These are phyloP conservation scores for Brassica rapa DNA, from an alignment of 345 rosid genomes.

Conservation along the genomic window DNA sequence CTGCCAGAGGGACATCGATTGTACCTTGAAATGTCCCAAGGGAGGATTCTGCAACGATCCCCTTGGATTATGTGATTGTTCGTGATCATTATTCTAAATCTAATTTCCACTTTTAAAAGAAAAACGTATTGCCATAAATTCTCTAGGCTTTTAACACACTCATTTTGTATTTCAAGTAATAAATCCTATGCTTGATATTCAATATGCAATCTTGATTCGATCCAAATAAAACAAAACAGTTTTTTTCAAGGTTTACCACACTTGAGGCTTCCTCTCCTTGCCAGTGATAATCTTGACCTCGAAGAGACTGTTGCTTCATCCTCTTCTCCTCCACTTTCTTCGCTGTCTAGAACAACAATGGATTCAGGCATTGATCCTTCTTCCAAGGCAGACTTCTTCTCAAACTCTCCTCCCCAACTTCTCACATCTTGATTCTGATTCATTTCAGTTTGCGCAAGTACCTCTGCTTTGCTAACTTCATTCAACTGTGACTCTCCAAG, in stretches of 20 bases:
- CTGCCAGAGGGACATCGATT: slow-evolving; percentile 18
- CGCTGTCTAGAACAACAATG: slow-evolving; percentile 69
- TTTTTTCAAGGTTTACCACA: background rate
- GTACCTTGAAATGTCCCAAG: slow-evolving; percentile 1
- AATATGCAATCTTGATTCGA: background rate
- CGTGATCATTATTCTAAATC: background rate
- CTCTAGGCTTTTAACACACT: background rate
- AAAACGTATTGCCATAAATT: background rate
- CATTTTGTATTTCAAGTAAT: background rate
- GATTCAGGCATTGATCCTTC: slow-evolving; percentile 47
- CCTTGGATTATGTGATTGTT: slow-evolving; percentile 6
- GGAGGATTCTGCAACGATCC: background rate
- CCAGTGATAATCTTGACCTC: slow-evolving; percentile 44
- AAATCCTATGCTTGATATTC: background rate
- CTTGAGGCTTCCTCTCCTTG: slow-evolving; percentile 34
- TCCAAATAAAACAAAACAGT: background rate
- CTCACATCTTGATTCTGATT: slow-evolving; percentile 21
- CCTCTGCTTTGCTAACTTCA: slow-evolving; percentile 17
- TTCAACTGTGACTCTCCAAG: slow-evolving; percentile 29
- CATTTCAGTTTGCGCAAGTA: slow-evolving; percentile 1
- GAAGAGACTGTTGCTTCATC: slow-evolving; percentile 15
- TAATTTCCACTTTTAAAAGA: background rate
- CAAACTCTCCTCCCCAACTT: slow-evolving; percentile 22
- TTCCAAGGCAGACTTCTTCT: slow-evolving; percentile 27
- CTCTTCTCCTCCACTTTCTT: slow-evolving; percentile 70